Evolutionary conservation across 257 asterid species (phyloP), one percentile per base, ranked within the genome.

Genomic region (Fraxinus excelsior): DNA sequence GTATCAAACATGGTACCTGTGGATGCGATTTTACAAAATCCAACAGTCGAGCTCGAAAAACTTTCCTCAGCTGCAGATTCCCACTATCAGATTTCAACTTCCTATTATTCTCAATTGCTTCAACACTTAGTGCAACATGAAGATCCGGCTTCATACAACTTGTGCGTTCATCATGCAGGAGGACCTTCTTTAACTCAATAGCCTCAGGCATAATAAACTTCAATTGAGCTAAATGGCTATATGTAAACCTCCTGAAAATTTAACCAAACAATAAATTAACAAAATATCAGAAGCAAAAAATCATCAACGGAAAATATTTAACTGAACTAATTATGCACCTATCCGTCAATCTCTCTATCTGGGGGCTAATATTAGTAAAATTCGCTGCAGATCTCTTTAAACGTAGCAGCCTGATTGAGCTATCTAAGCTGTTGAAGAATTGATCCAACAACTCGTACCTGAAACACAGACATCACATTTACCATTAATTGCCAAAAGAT

Each of bases 191-290:
- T 18, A 95, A 19, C 82, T 84, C 89, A 74, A 95, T 87, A 42
- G 88, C 97, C 86, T 91, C 97, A 18, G 96, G 95, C 90, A 94
- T 67, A 78, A 94, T 74, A 76, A 83, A 94, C 86, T 91, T 92
- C 85, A 94, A 13, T 82, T 94, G 97, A 65, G 91, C 97, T 80
- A 94, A 86, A 87, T 95, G 96, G 32, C 85, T 68, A 70, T 81
- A 76, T 1, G 91, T 76, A 78, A 95, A 90, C 88, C 92, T 93
- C 96, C 98, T 96, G 89, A 34, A 68, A 80, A 49, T 75, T 67
- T 3, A 75, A 64, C 29, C 14, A 64, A 31, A 64, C 53, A 68
- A 40, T 14, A 58, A 56, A 46, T 2, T 71, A 38, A n/a, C 8
- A 21, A 34, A 8, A 38, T 31, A 58, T 26, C 2, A 14, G 42